Evolutionary conservation across 2,329 filamentous ascomycete genomes (phyloP), one percentile per base, ranked within the genome.

Genomic region (Phoma herbarum): DNA sequence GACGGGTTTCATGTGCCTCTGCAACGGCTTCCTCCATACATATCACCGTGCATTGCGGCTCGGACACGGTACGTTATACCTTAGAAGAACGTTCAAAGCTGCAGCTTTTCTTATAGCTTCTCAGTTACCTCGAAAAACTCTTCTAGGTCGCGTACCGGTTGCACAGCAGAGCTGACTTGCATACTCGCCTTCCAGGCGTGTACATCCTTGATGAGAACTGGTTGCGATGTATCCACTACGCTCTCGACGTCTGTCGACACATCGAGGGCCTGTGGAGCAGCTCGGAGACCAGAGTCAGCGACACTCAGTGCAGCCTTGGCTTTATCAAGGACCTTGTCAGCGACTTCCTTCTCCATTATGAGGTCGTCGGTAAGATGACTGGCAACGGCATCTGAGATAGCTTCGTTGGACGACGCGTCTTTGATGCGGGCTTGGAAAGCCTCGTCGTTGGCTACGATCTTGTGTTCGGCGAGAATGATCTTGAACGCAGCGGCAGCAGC

Each of bases 171-270:
- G 63, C 88, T 95, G 26, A 92, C 85, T 59, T 85, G 81, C 68
- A 97, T 81, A 14, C 86, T 82, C 0, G 91, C 88, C 83, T 95
- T 96, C 84, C 90, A 97, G 28, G 86, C 84, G 60, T 90, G 84
- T 2, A 97, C 89, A 72, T 96, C 91, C 45, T 86, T 87, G 68
- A 98, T 93, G 51, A 89, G 79, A 18, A 84, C 78, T 0, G 88
- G 83, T 56, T 68, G 63, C 4, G 53, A 66, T n/a, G 70, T 70
- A 23, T 67, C 64, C 9, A 54, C 55, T 43, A 63, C 62, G 16
- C 68, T 66, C 53, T 70, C 59, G 47, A 67, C 62, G 45, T 73
- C 65, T 26, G 60, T 66, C 11, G 26, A 26, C 26, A 26, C 26
- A 26, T 26, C 26, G 26, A 65, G 29, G 70, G 82, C 57, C 70